Base-by-base conservation (phyloP, 1,284 basidiomycete species). In the Heliocybe sulcata region DNA sequence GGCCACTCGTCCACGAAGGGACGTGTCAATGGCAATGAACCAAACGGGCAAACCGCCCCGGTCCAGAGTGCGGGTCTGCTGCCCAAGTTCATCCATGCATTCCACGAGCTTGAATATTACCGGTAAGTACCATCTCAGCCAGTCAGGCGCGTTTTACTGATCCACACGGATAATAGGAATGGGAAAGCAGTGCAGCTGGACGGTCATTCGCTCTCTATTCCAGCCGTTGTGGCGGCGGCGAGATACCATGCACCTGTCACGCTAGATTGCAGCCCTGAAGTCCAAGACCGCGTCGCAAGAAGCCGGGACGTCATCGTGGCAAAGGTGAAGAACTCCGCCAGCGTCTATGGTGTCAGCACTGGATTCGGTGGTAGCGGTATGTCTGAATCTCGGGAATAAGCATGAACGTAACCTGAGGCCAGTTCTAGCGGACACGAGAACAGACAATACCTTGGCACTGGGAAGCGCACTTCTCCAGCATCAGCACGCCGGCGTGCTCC, bases 321-420 rank as follows among this genome's bases (percentile, higher is more conserved):
- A 62, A 89, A 90, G 67, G 79, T 94, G 48, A 76, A 80, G 26
- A 74, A 79, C 8, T 82, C 83, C 20, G 77, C 81, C 56, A 88
- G 85, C 61, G 77, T 93, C 45, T 93, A 92, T 61, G 90, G 90
- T 35, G 86, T 92, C 31, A 85, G 85, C 45, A 92, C 90, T 16
- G 90, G 90, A 50, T 92, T 89, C 63, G 90, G 90, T 52, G 88
- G 87, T 20, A 87, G 83, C 60, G 86, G 84, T 83, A 60, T 58
- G 77, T 66, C 35, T 38, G n/a, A n/a, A 16, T 26, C 47, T 26
- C 6, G 3, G 10, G 35, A 48, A 53, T 12, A 26, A 69, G 55
- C 71, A 72, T 45, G 66, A 64, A 20, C 76, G 47, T 35, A 42
- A 42, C 33, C 51, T 35, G 22, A 20, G 11, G 10, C 6, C 19